A percentile compares a stretch with the other conserved stretches of the same genome.
Evolutionary conservation across 2,329 filamentous ascomycete genomes (phyloP).

Genomic region (Lasiodiplodia gonubiensis): DNA sequence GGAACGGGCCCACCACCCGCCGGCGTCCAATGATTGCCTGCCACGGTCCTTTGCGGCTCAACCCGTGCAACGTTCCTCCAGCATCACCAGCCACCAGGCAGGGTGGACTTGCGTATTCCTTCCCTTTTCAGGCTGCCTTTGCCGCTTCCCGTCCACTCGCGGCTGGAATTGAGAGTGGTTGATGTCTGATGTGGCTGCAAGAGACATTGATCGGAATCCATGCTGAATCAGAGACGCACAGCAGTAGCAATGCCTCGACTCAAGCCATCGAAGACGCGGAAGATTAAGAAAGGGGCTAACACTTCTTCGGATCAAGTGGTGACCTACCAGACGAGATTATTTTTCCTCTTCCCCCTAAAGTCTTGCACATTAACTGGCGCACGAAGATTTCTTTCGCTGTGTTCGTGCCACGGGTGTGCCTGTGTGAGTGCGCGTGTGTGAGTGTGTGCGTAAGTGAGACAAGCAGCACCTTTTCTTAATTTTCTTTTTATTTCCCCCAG

Average conservation of each 20-base stretch:
- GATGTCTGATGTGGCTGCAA: neutral
- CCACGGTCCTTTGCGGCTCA: constrained; percentile 23
- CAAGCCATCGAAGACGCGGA: neutral
- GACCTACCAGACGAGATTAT: neutral
- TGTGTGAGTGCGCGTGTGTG: neutral
- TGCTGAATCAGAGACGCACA: neutral
- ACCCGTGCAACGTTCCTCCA: constrained; percentile 1
- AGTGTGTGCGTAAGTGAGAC: neutral
- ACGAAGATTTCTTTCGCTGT: neutral
- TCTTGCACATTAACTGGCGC: neutral
- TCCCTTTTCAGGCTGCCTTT: neutral
- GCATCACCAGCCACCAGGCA: neutral
- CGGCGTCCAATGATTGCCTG: constrained; percentile 15
- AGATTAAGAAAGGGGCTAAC: neutral
- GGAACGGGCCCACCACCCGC: neutral
- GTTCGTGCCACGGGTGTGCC: neutral
- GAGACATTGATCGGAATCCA: neutral
- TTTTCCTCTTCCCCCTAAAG: neutral
- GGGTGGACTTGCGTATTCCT: neutral
- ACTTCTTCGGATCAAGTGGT: neutral
- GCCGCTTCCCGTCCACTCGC: neutral
- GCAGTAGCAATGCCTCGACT: neutral
- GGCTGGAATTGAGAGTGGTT: neutral
- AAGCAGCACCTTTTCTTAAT: constrained; percentile 3
- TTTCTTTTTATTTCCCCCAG: neutral